Percentiles rank a stretch among this genome's conserved stretches.
Evolutionary conservation across 2,329 filamentous ascomycete genomes (phyloP).

Genomic region (Ophiostoma novo-ulmi): DNA sequence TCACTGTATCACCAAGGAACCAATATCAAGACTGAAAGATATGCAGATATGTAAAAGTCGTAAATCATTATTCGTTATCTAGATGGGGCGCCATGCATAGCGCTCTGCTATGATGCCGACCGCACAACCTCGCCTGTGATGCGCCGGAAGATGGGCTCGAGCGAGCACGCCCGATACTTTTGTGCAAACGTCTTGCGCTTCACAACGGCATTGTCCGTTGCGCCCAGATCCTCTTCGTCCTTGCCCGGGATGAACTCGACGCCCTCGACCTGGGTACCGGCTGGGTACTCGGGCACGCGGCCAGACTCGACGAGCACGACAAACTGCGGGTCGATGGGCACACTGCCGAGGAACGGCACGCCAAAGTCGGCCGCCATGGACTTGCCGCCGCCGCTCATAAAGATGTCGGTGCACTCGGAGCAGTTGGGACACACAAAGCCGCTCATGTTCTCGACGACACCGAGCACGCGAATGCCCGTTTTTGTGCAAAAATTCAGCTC

Average conservation of each 20-base stretch:
- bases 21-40: neutral
- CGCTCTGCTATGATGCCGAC: neutral
- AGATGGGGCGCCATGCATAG: neutral
- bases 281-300: constrained; percentile 59
- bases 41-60: neutral
- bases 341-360: constrained; percentile 76
- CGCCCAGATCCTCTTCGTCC: neutral
- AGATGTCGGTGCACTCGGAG: constrained; percentile 86
- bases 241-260: constrained; percentile 40
- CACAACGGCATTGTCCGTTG: constrained; percentile 26
- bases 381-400: constrained; percentile 83
- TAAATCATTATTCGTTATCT: neutral
- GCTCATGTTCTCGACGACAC: constrained; percentile 96
- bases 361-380: constrained; percentile 83
- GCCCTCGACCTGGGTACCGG: constrained; percentile 59
- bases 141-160: constrained; percentile 61
- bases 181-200: constrained; percentile 51
- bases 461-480: constrained; percentile 71
- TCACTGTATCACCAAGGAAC: neutral
- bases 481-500: constrained; percentile 91
- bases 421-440: constrained; percentile 79
- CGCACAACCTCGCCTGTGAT: constrained; percentile 53
- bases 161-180: constrained; percentile 68
- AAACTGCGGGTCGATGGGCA: constrained; percentile 92
- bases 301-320: constrained; percentile 78